Percentiles rank a stretch among this genome's conserved stretches.
These are phyloP conservation scores for Claviceps pazoutovae DNA, from an alignment of 2,329 filamentous ascomycete species.

Conservation along the genomic window DNA sequence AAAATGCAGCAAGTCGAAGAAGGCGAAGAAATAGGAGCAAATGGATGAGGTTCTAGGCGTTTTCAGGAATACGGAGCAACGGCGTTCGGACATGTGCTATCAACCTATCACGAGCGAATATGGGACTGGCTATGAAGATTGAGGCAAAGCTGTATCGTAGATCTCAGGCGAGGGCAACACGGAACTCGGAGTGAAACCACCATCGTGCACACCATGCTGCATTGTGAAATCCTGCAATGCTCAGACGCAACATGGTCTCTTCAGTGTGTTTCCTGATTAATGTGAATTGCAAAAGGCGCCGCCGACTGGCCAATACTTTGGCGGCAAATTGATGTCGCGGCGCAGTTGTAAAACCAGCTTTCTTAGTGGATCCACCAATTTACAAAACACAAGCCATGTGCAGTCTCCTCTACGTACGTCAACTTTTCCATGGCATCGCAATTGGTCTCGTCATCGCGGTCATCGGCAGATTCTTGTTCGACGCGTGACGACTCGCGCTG, in stretches of 20 bases:
- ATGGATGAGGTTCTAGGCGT: neutral
- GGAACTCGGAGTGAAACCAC: neutral
- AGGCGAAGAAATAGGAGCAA: neutral
- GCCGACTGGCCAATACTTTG: too few species aligned
- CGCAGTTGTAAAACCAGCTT: too few species aligned
- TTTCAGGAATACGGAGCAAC: neutral
- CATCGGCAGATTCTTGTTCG: neutral
- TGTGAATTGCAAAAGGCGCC: too few species aligned
- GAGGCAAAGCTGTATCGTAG: neutral
- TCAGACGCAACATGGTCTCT: too few species aligned
- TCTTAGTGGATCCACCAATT: neutral
- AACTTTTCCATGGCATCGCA: neutral
- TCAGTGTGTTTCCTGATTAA: too few species aligned
- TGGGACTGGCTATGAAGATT: neutral
- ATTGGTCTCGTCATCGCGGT: neutral
- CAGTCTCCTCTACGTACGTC: neutral
- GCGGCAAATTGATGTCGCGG: too few species aligned
- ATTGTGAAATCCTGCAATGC: neutral
- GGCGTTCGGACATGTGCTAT: neutral
- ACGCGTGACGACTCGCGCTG: neutral
- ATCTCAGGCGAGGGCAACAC: neutral
- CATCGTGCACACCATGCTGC: neutral
- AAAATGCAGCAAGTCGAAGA: slow-evolving; percentile 13
- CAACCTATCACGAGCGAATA: neutral
- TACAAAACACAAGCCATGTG: neutral